These are phyloP conservation scores for Pleurotus pulmonarius DNA, from an alignment of 768 basidiomycete genomes.

Conservation along the genomic window DNA sequence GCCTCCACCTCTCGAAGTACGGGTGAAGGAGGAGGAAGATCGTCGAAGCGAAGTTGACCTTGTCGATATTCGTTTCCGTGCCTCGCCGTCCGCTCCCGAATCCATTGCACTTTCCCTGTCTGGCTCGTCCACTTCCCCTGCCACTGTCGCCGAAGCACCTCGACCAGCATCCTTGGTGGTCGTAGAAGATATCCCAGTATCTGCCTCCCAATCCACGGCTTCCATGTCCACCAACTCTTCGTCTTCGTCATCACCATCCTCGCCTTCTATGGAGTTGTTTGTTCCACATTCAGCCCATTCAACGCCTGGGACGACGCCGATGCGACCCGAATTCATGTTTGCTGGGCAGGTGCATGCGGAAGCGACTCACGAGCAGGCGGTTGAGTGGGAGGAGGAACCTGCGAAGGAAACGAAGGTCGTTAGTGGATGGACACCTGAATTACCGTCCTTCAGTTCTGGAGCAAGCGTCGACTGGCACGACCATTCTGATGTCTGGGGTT, in stretches of 20 bases:
- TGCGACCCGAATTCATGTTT: conserved; percentile 1
- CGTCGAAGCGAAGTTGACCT: background rate
- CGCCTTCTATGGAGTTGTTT: conserved; percentile 1
- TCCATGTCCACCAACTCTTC: background rate
- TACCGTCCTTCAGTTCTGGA: background rate
- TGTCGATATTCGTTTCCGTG: conserved; percentile 3
- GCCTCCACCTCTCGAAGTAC: background rate
- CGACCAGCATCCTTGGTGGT: background rate
- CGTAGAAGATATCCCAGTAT: background rate
- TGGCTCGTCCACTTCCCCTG: background rate
- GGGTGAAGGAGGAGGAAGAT: background rate
- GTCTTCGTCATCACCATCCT: background rate
- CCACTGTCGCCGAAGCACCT: background rate
- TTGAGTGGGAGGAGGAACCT: background rate
- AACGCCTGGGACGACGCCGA: conserved; percentile 3
- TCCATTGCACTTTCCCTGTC: conserved; percentile 1
- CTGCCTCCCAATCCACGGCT: background rate
- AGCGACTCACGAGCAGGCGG: background rate
- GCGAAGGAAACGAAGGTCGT: background rate
- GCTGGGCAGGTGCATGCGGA: background rate
- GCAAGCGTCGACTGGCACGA: background rate
- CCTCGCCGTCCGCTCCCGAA: background rate
- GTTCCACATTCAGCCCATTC: background rate
- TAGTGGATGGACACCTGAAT: background rate
- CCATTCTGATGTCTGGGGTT: conserved; percentile 4